Evolutionary conservation across 1,284 basidiomycete genomes (phyloP).

Genomic region (Ceratorhiza oryzae-sativae): DNA sequence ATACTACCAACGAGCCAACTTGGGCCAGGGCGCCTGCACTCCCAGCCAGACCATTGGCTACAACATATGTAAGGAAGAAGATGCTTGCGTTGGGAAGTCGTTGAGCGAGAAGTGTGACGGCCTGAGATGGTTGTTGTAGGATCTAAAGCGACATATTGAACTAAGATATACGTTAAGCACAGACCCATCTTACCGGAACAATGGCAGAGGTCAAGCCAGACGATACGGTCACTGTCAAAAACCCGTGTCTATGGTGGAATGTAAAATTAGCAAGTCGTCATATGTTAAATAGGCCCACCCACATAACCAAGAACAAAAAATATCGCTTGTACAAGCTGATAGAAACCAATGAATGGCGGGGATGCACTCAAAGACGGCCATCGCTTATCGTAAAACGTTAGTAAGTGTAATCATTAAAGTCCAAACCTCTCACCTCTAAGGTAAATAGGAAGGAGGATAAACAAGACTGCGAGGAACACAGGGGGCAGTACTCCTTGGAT

Average conservation of each 20-base stretch:
- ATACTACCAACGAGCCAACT: conserved; percentile 75
- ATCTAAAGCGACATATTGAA: conserved; percentile 60
- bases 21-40: conserved; percentile 84
- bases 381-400: conserved; percentile 49
- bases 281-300: conserved; percentile 50
- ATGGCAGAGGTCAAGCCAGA: conserved; percentile 77
- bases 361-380: conserved; percentile 84
- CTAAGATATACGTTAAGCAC: neutral
- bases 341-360: conserved; percentile 82
- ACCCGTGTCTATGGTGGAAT: conserved; percentile 69
- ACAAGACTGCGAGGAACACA: conserved; percentile 83
- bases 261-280: neutral
- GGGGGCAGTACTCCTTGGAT: conserved; percentile 91
- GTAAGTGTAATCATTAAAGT: neutral
- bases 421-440: conserved; percentile 58
- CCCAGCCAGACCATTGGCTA: conserved; percentile 64
- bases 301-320: conserved; percentile 93
- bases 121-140: conserved; percentile 63
- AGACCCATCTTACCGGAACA: conserved; percentile 19
- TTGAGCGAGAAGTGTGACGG: conserved; percentile 71
- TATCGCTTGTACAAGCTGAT: conserved; percentile 90
- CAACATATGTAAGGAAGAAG: conserved; percentile 89
- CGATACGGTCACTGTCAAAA: conserved; percentile 83
- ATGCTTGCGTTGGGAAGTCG: conserved; percentile 86
- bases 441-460: conserved; percentile 90